Conservation (phyloP, 257 asterid species). For the Misopates orontium region DNA sequence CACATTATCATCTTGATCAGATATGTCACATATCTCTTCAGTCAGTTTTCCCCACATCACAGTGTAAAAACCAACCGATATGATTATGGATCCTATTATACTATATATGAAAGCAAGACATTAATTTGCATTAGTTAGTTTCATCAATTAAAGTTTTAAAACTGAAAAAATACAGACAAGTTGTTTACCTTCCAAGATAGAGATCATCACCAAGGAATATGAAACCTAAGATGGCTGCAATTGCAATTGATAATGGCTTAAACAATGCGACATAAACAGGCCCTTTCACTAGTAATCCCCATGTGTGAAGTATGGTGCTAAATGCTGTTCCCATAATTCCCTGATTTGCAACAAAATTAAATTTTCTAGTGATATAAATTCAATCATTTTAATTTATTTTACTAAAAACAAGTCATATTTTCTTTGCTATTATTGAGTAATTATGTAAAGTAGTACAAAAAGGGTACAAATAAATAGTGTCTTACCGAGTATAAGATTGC, state of each 20-base stretch:
- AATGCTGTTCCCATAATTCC: conserved; percentile 37
- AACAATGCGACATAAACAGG: conserved; percentile 52
- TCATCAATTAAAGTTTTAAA: neutral
- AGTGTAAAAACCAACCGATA: conserved; percentile 34
- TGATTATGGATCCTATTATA: conserved; percentile 34
- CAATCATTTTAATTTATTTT: too few species aligned
- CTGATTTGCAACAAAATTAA: neutral
- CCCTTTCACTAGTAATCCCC: conserved; percentile 54
- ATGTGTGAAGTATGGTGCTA: conserved; percentile 28
- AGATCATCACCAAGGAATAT: conserved; percentile 50
- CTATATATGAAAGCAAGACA: conserved; percentile 22
- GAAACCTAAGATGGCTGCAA: conserved; percentile 49
- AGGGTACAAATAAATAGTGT: too few species aligned
- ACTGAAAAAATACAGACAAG: neutral
- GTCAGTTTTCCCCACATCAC: conserved; percentile 23
- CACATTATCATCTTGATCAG: neutral
- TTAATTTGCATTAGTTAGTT: neutral
- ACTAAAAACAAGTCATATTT: too few species aligned
- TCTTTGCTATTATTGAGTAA: too few species aligned
- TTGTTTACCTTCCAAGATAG: conserved; percentile 49
- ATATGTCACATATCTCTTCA: conserved; percentile 20
- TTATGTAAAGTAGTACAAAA: too few species aligned
- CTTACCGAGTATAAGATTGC: conserved; percentile 33
- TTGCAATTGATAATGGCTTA: conserved; percentile 50
- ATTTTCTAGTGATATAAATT: neutral